phyloP scores from a whole-genome alignment of 2,329 filamentous ascomycete genomes.

The Nemania serpens region DNA sequence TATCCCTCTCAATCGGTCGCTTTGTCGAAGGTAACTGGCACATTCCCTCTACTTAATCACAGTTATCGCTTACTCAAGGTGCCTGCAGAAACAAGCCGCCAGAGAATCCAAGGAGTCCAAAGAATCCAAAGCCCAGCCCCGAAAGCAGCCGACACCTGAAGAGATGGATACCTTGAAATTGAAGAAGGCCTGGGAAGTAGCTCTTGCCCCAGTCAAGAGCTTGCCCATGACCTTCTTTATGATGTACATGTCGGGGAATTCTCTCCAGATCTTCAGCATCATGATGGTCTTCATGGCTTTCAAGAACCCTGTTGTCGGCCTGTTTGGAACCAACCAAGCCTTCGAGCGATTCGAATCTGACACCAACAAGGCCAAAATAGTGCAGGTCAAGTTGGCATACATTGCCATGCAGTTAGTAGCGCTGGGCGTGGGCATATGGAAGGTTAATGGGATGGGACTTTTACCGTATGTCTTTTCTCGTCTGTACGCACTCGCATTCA shows the following conservation, averaged over 20 bases:
- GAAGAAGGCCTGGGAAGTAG: constrained; percentile 98
- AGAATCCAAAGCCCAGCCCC: constrained; percentile 54
- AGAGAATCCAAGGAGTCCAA: constrained; percentile 57
- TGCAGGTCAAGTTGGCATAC: constrained; percentile 86
- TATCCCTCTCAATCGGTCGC: constrained; percentile 62
- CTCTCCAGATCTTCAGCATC: constrained; percentile 97
- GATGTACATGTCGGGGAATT: constrained; percentile 99
- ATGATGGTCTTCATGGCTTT: constrained; percentile 99
- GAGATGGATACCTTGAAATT: constrained; percentile 96
- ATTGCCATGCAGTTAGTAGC: constrained; percentile 85
- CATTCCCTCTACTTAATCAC: neutral
- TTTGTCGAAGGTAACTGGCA: constrained; percentile 59
- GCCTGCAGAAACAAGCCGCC: constrained; percentile 53
- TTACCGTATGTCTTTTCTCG: constrained; percentile 69
- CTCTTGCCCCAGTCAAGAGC: constrained; percentile 88
- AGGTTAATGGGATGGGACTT: constrained; percentile 94
- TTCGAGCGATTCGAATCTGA: constrained; percentile 91
- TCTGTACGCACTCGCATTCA: neutral
- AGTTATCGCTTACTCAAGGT: constrained; percentile 1
- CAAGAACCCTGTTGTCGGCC: constrained; percentile 88
- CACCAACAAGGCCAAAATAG: constrained; percentile 71
- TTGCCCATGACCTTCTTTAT: constrained; percentile 98
- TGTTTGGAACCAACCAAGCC: constrained; percentile 81
- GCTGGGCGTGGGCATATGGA: constrained; percentile 88
- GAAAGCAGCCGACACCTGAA: constrained; percentile 72